Base-by-base conservation (phyloP, 2,329 filamentous ascomycete genomes). In the Didymella segeticola region DNA sequence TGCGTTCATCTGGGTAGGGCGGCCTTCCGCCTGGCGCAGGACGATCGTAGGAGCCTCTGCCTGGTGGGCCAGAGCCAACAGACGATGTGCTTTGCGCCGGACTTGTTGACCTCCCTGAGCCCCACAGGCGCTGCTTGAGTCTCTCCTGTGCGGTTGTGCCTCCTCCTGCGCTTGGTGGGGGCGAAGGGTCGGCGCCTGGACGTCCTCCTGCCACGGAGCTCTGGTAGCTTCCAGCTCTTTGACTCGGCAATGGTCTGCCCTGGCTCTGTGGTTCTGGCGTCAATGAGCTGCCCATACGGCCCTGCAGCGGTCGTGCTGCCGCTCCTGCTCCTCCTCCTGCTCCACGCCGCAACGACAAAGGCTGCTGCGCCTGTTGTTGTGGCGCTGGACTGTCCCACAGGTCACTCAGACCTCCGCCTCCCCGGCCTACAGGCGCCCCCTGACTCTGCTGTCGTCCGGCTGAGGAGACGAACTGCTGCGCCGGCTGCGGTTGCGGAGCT, bases 111-210 rank as follows among this genome's bases (percentile, higher is more conserved):
- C 83, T 80, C 19, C 83, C 81, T 25, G 84, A 83, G n/a, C 85
- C 86, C 82, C 91, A 91, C 38, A 96, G 77, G 57, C 90, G 80
- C 66, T 92, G 90, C 70, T 91, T 90, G 64, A 97, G 79, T 63
- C 90, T 82, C 65, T 96, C 90, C 77, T 96, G 90, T 43, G 91
- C 91, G 17, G 87, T 86, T 27, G 80, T 80, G 2, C 76, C 79
- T 34, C 67, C 75, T 43, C 69, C 74, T 36, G 64, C 66, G 60
- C 70, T 72, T 57, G 79, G 72, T 67, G 74, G 70, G 57, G 75
- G 58, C 54, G 76, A 62, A 56, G 66, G 51, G 53, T 73, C 68
- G 60, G 66, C 68, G 39, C 64, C 48, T 56, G 68, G 56, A 64
- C 80, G 78, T 9, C 60, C 63, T 31, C 60, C 64, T 43, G 76